Evolutionary conservation across 2,329 filamentous ascomycete species (phyloP).

Genomic region (Apiospora phragmitis): DNA sequence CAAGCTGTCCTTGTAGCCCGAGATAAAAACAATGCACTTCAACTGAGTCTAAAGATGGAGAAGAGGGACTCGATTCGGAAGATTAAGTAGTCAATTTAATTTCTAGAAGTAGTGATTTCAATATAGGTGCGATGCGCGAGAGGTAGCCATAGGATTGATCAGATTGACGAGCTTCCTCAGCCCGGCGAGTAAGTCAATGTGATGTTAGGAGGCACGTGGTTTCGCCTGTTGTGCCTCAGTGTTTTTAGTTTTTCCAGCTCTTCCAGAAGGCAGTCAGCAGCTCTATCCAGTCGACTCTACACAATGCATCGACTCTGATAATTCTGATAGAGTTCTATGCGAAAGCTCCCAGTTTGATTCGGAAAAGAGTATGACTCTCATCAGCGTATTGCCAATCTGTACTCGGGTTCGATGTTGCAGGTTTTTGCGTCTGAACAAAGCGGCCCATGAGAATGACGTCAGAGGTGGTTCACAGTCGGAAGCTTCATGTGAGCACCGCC

Average conservation of each 20-base stretch:
- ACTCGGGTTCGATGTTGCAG: background rate
- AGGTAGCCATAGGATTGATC: background rate
- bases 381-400: background rate
- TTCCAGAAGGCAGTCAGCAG: background rate
- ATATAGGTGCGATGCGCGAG: no score
- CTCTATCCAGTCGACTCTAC: background rate
- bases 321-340: background rate
- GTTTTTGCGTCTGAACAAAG: background rate
- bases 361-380: background rate
- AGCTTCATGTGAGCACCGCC: background rate
- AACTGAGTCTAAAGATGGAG: background rate
- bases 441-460: background rate
- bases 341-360: background rate
- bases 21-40: background rate
- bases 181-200: background rate
- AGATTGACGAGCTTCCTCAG: background rate
- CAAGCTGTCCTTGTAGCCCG: no score
- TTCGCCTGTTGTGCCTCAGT: background rate
- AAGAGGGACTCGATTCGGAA: background rate
- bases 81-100: no score
- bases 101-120: background rate
- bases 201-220: background rate
- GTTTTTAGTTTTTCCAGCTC: background rate
- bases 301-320: background rate
- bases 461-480: background rate